A percentile compares a stretch with the other conserved stretches of the same genome.
Conservation (phyloP, 75 land plant species). For the Larix kaempferi region DNA sequence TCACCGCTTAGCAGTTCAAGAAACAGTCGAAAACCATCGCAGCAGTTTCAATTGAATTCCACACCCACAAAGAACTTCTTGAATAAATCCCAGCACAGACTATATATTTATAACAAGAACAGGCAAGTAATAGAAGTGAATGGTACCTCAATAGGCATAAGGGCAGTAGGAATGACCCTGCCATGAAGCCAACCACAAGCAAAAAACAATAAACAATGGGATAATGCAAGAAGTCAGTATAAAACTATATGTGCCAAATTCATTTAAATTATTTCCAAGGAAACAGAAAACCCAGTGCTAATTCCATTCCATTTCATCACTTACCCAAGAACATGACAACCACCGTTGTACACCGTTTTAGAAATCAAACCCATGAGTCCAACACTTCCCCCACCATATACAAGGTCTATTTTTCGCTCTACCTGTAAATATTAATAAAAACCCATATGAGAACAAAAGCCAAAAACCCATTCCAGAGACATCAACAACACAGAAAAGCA, state of each 20-base stretch:
- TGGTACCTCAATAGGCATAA: slow-evolving; percentile 66
- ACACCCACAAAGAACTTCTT: too few species aligned
- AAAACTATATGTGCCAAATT: neutral
- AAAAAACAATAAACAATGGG: neutral
- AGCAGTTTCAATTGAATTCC: too few species aligned
- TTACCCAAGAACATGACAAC: slow-evolving; percentile 14
- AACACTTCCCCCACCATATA: slow-evolving; percentile 78
- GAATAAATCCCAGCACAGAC: too few species aligned
- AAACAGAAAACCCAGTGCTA: neutral
- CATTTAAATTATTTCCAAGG: neutral
- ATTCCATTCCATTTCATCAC: neutral
- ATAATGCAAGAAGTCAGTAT: neutral
- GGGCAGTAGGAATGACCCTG: slow-evolving; percentile 76
- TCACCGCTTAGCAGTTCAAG: too few species aligned
- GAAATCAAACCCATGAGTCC: slow-evolving; percentile 13
- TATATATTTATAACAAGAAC: too few species aligned
- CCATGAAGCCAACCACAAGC: slow-evolving; percentile 1
- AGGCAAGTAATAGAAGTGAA: too few species aligned
- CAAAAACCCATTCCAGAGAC: neutral
- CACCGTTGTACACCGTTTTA: slow-evolving; percentile 3
- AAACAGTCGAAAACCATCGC: too few species aligned
- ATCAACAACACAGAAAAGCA: too few species aligned
- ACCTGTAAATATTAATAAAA: slow-evolving; percentile 4
- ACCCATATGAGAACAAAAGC: slow-evolving; percentile 1
- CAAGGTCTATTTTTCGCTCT: slow-evolving; percentile 17